These are phyloP conservation scores for Globisporangium canariense DNA, from an alignment of 352 stramenopile species.

Conservation along the genomic window DNA sequence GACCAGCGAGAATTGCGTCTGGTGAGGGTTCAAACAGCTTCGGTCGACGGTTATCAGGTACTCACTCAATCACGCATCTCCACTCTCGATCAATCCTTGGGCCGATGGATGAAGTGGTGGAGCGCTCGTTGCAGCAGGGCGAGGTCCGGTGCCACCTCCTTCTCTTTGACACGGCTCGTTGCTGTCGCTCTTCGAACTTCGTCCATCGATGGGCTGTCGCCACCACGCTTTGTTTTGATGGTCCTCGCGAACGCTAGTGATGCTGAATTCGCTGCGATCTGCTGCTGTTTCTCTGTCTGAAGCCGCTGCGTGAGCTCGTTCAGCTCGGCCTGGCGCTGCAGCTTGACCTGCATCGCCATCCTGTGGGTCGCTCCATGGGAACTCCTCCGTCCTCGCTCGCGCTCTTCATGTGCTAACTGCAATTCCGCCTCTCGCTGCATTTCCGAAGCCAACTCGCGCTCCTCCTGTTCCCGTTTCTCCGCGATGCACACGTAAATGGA, in stretches of 20 bases:
- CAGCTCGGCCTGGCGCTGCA: constrained; percentile 42
- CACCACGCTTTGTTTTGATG: neutral
- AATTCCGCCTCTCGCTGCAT: constrained; percentile 2
- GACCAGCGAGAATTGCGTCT: too few species aligned
- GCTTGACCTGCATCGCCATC: constrained; percentile 39
- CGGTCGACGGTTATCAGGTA: neutral
- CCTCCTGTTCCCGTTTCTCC: constrained; percentile 15
- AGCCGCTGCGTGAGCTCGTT: constrained; percentile 21
- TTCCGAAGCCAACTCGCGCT: constrained; percentile 15
- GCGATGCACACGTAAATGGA: constrained; percentile 43
- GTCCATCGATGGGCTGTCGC: neutral
- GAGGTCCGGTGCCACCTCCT: neutral
- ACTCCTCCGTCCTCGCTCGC: constrained; percentile 1
- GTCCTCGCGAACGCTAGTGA: neutral
- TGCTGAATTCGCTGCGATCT: neutral
- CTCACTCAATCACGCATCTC: neutral
- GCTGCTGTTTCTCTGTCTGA: constrained; percentile 4
- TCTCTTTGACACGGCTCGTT: neutral
- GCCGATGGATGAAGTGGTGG: constrained; percentile 17
- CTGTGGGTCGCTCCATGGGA: constrained; percentile 10
- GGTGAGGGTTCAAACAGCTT: neutral
- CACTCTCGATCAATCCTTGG: constrained; percentile 10
- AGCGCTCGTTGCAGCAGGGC: constrained; percentile 14
- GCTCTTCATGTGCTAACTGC: constrained; percentile 6
- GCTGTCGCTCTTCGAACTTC: constrained; percentile 8